Conservation (phyloP, 495 filamentous ascomycete genomes). For the Penicillium ochrochloron region DNA sequence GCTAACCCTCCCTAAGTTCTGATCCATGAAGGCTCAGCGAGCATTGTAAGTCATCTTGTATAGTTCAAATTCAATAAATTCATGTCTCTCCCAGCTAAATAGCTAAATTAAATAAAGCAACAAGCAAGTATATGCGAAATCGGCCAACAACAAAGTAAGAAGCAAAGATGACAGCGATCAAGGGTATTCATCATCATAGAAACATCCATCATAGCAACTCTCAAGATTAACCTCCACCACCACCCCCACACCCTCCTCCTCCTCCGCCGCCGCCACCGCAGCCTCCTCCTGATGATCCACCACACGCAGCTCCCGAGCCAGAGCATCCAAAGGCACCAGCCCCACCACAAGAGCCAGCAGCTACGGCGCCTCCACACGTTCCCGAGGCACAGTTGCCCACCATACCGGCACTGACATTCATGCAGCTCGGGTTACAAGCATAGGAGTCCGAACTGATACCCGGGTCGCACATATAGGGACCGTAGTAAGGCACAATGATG, state of each 20-base stretch:
- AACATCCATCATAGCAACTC: background rate
- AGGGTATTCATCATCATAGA: slow-evolving; percentile 1
- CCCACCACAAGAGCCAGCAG: slow-evolving; percentile 57
- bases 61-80: background rate
- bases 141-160: background rate
- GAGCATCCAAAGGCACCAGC: slow-evolving; percentile 42
- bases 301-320: slow-evolving; percentile 44
- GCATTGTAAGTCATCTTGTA: background rate
- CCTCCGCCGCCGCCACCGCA: slow-evolving; percentile 30
- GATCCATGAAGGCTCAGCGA: no score
- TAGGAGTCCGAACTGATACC: slow-evolving; percentile 48
- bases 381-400: slow-evolving; percentile 53
- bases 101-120: background rate
- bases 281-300: slow-evolving; percentile 18
- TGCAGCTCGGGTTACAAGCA: slow-evolving; percentile 50
- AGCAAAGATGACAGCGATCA: background rate
- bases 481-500: slow-evolving; percentile 57
- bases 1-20: no score
- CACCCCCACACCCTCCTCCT: slow-evolving; percentile 25
- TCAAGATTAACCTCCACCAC: slow-evolving; percentile 13
- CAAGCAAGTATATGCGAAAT: background rate
- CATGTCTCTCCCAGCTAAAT: background rate
- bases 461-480: slow-evolving; percentile 55
- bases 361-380: slow-evolving; percentile 57
- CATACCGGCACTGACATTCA: slow-evolving; percentile 42